Evolutionary conservation across 306 rosid species (phyloP).

Genomic region (Sesbania bispinosa): DNA sequence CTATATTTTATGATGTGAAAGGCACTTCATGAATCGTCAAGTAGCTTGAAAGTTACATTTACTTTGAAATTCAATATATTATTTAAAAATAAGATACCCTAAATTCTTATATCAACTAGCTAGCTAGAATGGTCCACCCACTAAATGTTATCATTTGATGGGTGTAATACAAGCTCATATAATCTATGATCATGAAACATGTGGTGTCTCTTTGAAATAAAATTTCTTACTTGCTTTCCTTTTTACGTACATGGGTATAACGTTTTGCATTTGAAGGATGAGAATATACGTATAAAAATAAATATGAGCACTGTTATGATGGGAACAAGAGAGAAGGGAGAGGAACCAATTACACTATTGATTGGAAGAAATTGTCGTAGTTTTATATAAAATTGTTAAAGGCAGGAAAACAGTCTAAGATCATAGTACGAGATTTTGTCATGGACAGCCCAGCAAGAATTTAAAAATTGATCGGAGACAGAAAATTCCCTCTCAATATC

Average conservation of each 20-base stretch:
- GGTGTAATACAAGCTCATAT: constrained; percentile 5
- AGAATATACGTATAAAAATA: neutral
- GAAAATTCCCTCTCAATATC: neutral
- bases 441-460: constrained; percentile 29
- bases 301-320: constrained; percentile 13
- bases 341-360: neutral
- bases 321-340: constrained; percentile 12
- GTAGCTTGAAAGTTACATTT: constrained; percentile 42
- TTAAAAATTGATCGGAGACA: constrained; percentile 12
- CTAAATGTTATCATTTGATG: constrained; percentile 32
- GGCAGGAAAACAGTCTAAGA: constrained; percentile 16
- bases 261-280: constrained; percentile 20
- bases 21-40: constrained; percentile 43
- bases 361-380: constrained; percentile 11
- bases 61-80: constrained; percentile 17
- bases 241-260: neutral
- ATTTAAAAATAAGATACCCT: constrained; percentile 19
- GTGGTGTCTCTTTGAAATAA: constrained; percentile 25
- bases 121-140: constrained; percentile 44
- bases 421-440: constrained; percentile 32
- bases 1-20: constrained; percentile 44
- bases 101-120: constrained; percentile 23
- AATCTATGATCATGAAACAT: constrained; percentile 25
- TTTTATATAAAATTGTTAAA: constrained; percentile 5
- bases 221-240: neutral